These are phyloP conservation scores for Aechmea fasciata DNA, from an alignment of 176 grass and related monocot species.

Conservation along the genomic window DNA sequence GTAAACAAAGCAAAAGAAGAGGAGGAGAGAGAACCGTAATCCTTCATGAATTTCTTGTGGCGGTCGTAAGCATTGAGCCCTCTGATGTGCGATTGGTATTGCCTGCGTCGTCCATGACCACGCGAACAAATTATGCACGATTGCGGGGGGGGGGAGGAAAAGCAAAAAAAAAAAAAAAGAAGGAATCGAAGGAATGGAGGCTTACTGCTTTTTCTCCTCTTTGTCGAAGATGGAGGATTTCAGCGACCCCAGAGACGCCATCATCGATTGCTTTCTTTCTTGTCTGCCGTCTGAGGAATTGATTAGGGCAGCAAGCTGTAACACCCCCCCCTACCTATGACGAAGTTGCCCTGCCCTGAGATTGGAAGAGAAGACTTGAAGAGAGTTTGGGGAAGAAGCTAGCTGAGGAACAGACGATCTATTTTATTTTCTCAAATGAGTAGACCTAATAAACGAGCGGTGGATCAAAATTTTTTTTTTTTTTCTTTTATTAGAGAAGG, in stretches of 20 bases:
- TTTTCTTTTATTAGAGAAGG: too few relatives aligned
- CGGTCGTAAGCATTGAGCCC: conserved; percentile 76
- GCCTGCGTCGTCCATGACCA: conserved; percentile 53
- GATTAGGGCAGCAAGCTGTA: too few relatives aligned
- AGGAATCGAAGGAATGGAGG: neutral
- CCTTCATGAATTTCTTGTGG: conserved; percentile 77
- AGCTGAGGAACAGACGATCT: too few relatives aligned
- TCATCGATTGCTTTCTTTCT: conserved; percentile 28
- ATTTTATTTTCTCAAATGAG: too few relatives aligned
- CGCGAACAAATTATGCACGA: neutral
- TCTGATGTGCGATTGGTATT: conserved; percentile 75
- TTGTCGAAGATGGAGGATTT: conserved; percentile 53
- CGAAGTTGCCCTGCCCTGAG: too few relatives aligned
- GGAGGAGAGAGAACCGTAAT: conserved; percentile 36
- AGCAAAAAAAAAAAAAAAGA: neutral
- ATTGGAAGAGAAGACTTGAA: too few relatives aligned
- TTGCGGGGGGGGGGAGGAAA: neutral
- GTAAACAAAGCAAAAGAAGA: neutral
- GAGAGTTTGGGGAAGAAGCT: too few relatives aligned
- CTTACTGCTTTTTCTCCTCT: conserved; percentile 67
- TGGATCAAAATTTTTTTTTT: too few relatives aligned
- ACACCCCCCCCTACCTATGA: too few relatives aligned
- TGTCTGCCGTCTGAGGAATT: too few relatives aligned
- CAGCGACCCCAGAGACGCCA: conserved; percentile 64
- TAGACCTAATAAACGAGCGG: too few relatives aligned